Percentiles rank a stretch among this genome's conserved stretches.
Evolutionary conservation across 164 flowering plant genomes (phyloP).

Genomic region (Vitis riparia): DNA sequence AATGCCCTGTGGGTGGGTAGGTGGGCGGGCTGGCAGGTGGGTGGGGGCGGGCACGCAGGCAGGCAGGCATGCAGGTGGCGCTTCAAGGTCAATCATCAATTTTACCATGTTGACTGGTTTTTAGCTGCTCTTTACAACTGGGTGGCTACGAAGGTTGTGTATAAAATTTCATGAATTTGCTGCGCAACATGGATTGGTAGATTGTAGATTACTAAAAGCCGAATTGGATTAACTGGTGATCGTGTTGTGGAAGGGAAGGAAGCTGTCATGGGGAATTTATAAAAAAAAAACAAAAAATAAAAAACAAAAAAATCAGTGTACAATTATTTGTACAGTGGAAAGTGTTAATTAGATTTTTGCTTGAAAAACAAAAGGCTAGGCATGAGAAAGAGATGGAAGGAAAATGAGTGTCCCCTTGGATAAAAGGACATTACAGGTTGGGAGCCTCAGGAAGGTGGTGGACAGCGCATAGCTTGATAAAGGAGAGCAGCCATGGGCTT

Average conservation of each 20-base stretch:
- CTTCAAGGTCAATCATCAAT: constrained; percentile 17
- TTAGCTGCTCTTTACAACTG: not conserved
- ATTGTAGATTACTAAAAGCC: constrained; percentile 23
- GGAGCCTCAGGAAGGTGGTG: not conserved
- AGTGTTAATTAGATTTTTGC: constrained; percentile 7
- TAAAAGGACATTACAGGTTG: not conserved
- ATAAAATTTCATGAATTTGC: constrained; percentile 12
- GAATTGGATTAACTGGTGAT: constrained; percentile 17
- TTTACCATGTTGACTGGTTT: constrained; percentile 1
- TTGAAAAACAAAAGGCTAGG: not conserved
- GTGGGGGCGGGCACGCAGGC: too few species aligned
- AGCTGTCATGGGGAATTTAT: too few species aligned
- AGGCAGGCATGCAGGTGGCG: not conserved
- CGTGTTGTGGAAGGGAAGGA: constrained; percentile 8
- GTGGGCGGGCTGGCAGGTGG: too few species aligned
- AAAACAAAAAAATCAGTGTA: constrained; percentile 8
- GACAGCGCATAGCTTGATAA: too few species aligned
- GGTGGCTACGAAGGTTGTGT: constrained; percentile 16
- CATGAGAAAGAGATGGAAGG: constrained; percentile 2
- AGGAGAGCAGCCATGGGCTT: too few species aligned
- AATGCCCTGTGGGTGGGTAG: not conserved
- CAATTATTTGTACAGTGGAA: constrained; percentile 24
- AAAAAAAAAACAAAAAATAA: too few species aligned
- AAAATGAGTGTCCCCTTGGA: not conserved
- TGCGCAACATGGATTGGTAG: constrained; percentile 19